These are phyloP conservation scores for Lactarius sp. DNA, from an alignment of 768 basidiomycete genomes.

Conservation along the genomic window DNA sequence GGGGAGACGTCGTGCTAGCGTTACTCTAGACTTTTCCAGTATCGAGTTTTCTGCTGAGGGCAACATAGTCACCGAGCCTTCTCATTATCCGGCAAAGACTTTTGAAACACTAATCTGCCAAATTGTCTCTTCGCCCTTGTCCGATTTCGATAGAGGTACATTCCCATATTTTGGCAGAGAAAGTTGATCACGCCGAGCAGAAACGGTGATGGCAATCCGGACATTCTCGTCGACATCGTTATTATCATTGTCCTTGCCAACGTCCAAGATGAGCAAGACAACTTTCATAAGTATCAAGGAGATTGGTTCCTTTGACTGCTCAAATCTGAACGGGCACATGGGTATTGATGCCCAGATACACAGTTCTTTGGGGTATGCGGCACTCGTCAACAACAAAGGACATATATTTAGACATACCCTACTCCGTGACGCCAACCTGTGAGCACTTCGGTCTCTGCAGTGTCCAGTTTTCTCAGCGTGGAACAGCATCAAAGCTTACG, in stretches of 20 bases:
- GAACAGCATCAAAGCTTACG: slow-evolving; percentile 13
- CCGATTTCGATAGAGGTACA: slow-evolving; percentile 6
- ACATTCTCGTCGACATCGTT: slow-evolving; percentile 39
- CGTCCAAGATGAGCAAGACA: background rate
- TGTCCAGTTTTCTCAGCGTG: background rate
- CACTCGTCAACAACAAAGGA: slow-evolving; percentile 14
- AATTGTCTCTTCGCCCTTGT: slow-evolving; percentile 33
- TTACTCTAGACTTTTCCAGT: slow-evolving; percentile 45
- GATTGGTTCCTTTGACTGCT: slow-evolving; percentile 28
- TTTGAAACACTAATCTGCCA: slow-evolving; percentile 72
- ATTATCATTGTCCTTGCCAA: background rate
- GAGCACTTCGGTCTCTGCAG: background rate
- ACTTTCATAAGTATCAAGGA: slow-evolving; percentile 5
- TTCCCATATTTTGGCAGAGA: slow-evolving; percentile 9
- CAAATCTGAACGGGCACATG: slow-evolving; percentile 39
- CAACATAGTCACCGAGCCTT: slow-evolving; percentile 38
- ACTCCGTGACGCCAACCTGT: background rate
- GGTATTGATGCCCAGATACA: slow-evolving; percentile 47
- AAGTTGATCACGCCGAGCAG: slow-evolving; percentile 14
- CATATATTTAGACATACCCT: slow-evolving; percentile 9
- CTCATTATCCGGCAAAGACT: slow-evolving; percentile 37
- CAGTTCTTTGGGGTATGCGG: background rate
- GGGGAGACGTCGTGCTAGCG: background rate
- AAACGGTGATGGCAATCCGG: slow-evolving; percentile 39
- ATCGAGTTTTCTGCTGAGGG: slow-evolving; percentile 32